phyloP scores from a whole-genome alignment of 805 yeast species.

The Scheffersomyces coipomensis region DNA sequence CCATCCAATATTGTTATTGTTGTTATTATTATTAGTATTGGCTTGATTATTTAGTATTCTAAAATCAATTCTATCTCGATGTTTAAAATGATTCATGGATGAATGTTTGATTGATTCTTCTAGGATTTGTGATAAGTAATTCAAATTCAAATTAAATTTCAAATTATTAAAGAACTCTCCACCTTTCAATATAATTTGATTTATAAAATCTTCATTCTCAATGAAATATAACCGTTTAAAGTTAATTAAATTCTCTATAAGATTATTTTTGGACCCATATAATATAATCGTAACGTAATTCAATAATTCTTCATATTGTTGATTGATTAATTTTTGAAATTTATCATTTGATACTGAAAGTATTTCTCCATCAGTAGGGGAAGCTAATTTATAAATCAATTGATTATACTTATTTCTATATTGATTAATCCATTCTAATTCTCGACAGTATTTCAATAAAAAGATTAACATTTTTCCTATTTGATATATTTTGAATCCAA shows the following conservation, averaged over 20 bases:
- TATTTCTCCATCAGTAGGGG: conserved; percentile 32
- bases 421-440: conserved; percentile 59
- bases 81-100: conserved; percentile 37
- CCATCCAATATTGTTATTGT: conserved; percentile 75
- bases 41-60: conserved; percentile 72
- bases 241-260: conserved; percentile 55
- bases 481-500: conserved; percentile 50
- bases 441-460: conserved; percentile 63
- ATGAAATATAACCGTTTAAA: conserved; percentile 67
- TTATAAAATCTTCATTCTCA: conserved; percentile 81
- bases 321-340: conserved; percentile 31
- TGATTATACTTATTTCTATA: conserved; percentile 34
- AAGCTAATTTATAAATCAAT: conserved; percentile 21
- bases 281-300: conserved; percentile 51
- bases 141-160: conserved; percentile 61
- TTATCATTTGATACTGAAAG: conserved; percentile 30
- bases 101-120: conserved; percentile 62
- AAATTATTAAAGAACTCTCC: conserved; percentile 54
- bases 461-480: conserved; percentile 74
- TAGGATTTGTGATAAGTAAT: conserved; percentile 61
- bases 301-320: conserved; percentile 53
- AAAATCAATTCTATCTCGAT: conserved; percentile 67
- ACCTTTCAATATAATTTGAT: conserved; percentile 58
- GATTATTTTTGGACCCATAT: conserved; percentile 42
- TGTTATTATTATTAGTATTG: conserved; percentile 61